Conservation (phyloP, 2,329 filamentous ascomycete species). For the Verticillium klebahnii region DNA sequence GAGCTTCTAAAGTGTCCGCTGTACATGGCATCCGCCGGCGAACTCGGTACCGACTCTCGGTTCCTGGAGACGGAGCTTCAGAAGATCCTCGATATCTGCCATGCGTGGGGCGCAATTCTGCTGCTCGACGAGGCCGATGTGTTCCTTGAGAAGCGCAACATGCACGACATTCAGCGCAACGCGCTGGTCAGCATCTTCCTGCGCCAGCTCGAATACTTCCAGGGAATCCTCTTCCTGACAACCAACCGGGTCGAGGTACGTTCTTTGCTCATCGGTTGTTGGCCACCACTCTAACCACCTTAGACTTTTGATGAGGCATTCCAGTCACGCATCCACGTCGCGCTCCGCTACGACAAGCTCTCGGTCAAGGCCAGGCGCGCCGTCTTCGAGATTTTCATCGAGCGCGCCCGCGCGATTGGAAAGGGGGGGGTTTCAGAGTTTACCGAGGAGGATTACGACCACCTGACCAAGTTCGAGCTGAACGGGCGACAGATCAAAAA, state of each 20-base stretch:
- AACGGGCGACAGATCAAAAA: slow-evolving; percentile 78
- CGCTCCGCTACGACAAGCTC: slow-evolving; percentile 73
- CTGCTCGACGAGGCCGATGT: slow-evolving; percentile 84
- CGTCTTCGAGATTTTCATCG: slow-evolving; percentile 73
- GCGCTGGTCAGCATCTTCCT: slow-evolving; percentile 69
- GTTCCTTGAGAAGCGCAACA: slow-evolving; percentile 76
- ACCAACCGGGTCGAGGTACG: slow-evolving; percentile 39
- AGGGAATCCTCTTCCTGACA: slow-evolving; percentile 45
- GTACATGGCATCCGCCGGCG: slow-evolving; percentile 56
- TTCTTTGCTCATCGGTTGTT: neutral
- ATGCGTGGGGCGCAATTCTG: slow-evolving; percentile 80
- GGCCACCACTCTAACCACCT: slow-evolving; percentile 36
- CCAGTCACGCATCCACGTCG: slow-evolving; percentile 82
- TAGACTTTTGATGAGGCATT: slow-evolving; percentile 38
- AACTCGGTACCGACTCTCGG: slow-evolving; percentile 62
- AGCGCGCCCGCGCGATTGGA: neutral
- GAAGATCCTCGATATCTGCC: slow-evolving; percentile 77
- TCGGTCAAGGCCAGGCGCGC: slow-evolving; percentile 66
- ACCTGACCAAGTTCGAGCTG: slow-evolving; percentile 61
- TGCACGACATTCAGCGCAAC: slow-evolving; percentile 81
- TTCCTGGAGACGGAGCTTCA: slow-evolving; percentile 65
- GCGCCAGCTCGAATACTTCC: slow-evolving; percentile 46
- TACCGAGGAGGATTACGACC: slow-evolving; percentile 50
- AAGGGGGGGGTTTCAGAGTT: neutral
- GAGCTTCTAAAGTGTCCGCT: slow-evolving; percentile 44